A percentile compares a stretch with the other conserved stretches of the same genome.
Evolutionary conservation across 805 yeast genomes (phyloP).

Genomic region (Cyberlindnera meyerae): DNA sequence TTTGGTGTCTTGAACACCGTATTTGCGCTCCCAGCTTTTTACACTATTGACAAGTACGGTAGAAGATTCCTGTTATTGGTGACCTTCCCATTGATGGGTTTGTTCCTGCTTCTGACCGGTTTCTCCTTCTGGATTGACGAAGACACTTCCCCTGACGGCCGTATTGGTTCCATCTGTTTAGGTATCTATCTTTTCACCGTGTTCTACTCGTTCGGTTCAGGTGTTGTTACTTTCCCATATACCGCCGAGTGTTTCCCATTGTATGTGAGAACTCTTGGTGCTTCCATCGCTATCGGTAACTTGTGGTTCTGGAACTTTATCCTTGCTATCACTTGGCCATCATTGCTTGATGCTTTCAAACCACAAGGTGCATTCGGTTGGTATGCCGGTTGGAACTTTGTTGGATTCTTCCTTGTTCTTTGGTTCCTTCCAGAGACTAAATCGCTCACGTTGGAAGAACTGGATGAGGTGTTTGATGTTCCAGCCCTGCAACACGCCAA

Average conservation of each 20-base stretch:
- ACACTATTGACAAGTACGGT: slow-evolving; percentile 74
- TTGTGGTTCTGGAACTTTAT: slow-evolving; percentile 72
- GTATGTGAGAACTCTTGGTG: slow-evolving; percentile 73
- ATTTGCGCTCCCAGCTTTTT: slow-evolving; percentile 79
- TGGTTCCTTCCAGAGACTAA: slow-evolving; percentile 69
- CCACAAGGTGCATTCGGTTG: slow-evolving; percentile 86
- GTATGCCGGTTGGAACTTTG: slow-evolving; percentile 80
- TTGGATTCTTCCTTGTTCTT: slow-evolving; percentile 65
- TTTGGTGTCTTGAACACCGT: slow-evolving; percentile 77
- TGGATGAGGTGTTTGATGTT: slow-evolving; percentile 65
- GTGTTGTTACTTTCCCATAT: slow-evolving; percentile 87
- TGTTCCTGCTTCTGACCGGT: slow-evolving; percentile 56
- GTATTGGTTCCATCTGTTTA: slow-evolving; percentile 61
- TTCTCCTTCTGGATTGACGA: slow-evolving; percentile 67
- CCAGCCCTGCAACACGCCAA: slow-evolving; percentile 52
- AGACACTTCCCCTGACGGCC: slow-evolving; percentile 37
- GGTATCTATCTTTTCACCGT: slow-evolving; percentile 72
- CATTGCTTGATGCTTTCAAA: slow-evolving; percentile 57
- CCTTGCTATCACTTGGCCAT: slow-evolving; percentile 76
- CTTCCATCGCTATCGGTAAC: slow-evolving; percentile 73
- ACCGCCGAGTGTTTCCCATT: slow-evolving; percentile 82
- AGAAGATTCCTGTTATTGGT: slow-evolving; percentile 55
- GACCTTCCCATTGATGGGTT: slow-evolving; percentile 62
- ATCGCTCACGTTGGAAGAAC: slow-evolving; percentile 62
- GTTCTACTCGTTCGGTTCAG: slow-evolving; percentile 80